A percentile compares a stretch with the other conserved stretches of the same genome.
Evolutionary conservation across 2,329 filamentous ascomycete genomes (phyloP).

Genomic region (Arthroderma sp.): DNA sequence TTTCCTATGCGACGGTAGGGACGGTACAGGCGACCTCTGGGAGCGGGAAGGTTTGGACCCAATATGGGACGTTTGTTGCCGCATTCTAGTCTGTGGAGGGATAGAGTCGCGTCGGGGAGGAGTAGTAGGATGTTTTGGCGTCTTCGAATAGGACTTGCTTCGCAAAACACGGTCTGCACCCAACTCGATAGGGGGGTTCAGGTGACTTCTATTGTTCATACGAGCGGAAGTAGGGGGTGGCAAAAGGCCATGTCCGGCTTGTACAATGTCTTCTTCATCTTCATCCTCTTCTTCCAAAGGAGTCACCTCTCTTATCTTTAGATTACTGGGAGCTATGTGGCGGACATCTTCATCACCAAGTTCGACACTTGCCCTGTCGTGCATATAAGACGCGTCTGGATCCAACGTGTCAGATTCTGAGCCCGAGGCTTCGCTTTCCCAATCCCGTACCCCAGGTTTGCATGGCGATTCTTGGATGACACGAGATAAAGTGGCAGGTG

Average conservation of each 20-base stretch:
- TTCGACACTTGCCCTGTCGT: background rate
- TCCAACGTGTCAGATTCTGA: background rate
- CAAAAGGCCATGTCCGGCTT: background rate
- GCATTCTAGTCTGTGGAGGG: background rate
- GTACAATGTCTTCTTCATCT: background rate
- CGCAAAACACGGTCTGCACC: background rate
- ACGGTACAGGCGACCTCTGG: background rate
- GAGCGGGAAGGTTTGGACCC: background rate
- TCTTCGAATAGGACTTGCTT: background rate
- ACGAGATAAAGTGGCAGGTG: background rate
- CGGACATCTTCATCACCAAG: slow-evolving; percentile 15
- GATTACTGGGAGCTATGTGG: background rate
- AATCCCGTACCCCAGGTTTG: background rate
- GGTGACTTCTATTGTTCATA: background rate
- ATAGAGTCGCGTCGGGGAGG: background rate
- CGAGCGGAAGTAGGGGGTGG: background rate
- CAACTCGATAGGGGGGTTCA: background rate
- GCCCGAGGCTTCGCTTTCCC: background rate
- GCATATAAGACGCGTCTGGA: background rate
- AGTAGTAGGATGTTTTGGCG: background rate
- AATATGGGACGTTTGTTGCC: background rate
- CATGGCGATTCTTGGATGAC: background rate
- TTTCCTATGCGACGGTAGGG: background rate
- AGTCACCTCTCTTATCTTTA: background rate
- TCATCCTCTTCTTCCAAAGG: background rate